Evolutionary conservation across 257 asterid species (phyloP), one percentile per base, ranked within the genome.

Genomic region (Leonotis leonurus): DNA sequence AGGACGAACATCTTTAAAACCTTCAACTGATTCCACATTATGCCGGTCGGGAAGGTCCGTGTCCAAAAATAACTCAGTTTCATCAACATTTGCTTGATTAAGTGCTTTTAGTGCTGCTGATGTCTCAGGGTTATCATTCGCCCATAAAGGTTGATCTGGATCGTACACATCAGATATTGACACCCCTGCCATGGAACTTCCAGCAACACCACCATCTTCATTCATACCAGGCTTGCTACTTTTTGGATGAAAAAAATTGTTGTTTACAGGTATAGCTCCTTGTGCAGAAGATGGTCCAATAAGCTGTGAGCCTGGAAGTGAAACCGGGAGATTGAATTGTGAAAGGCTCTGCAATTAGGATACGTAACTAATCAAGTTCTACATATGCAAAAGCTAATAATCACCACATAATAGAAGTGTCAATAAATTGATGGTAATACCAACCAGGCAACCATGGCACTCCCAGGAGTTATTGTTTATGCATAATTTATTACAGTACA

Each of bases 71-170:
- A 79, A 57, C 36, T 70, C 84, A 60, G 73, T 44, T 70, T 66
- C 85, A 69, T 81, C 89, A 63, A 69, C 73, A 74, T 72, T 72
- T 46, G 86, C 69, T 62, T 81, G 77, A 72, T 80, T 80, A 41
- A 77, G 71, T 61, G 73, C 76, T 51, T 56, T 71, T 36, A 79
- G 79, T 43, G 87, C 83, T 49, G 84, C 70, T 50, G 97, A 80
- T 56, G 90, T 78, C 75, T 82, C 85, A 16, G 84, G 72, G 70
- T 77, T 77, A 73, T 78, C 82, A 80, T 77, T 80, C 58, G 90
- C 60, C 96, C 94, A 90, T 58, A 87, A 67, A 74, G 99, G 99
- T 77, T 93, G 99, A 73, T 93, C 99, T 53, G 99, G 99, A 76
- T 93, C 99, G 68, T 93, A 93, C 39, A 87, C 69, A 75, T 93